Evolutionary conservation across 2,329 filamentous ascomycete genomes (phyloP).

Genomic region (Alternaria panax): DNA sequence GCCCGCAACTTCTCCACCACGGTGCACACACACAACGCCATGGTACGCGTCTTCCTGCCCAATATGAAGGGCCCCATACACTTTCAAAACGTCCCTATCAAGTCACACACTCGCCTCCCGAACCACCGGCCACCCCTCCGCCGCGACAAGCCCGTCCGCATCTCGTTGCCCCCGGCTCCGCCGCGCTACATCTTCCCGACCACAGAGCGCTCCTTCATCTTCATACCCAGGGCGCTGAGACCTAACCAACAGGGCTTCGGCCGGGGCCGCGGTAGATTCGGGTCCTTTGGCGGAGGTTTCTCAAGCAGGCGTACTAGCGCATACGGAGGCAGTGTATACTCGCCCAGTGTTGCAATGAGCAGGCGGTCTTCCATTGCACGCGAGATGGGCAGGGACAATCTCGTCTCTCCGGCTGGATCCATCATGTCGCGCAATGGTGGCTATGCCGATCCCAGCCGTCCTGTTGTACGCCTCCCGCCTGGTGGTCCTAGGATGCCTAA

Average conservation of each 20-base stretch:
- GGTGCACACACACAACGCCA: constrained; percentile 81
- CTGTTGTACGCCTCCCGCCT: constrained; percentile 84
- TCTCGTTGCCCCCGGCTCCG: constrained; percentile 81
- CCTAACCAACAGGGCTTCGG: constrained; percentile 85
- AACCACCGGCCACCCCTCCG: constrained; percentile 93
- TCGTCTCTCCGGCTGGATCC: constrained; percentile 83
- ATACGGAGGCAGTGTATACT: constrained; percentile 81
- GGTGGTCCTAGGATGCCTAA: constrained; percentile 52
- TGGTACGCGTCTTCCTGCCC: constrained; percentile 81
- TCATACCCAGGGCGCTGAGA: constrained; percentile 91
- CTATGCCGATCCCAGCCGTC: constrained; percentile 68
- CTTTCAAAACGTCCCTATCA: constrained; percentile 79
- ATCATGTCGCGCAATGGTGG: constrained; percentile 72
- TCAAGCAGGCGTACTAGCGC: constrained; percentile 82
- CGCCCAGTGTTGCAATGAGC: constrained; percentile 86
- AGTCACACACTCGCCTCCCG: constrained; percentile 91
- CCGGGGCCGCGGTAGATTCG: constrained; percentile 73
- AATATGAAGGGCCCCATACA: constrained; percentile 74
- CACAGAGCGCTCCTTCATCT: constrained; percentile 91
- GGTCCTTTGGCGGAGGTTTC: constrained; percentile 66
- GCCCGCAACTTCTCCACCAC: constrained; percentile 74
- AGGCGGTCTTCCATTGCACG: constrained; percentile 80
- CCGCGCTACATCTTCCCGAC: constrained; percentile 93
- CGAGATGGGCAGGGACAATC: constrained; percentile 72
- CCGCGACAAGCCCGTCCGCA: constrained; percentile 93